These are phyloP conservation scores for Lactarius sanguifluus DNA, from an alignment of 768 basidiomycete genomes.

Conservation along the genomic window DNA sequence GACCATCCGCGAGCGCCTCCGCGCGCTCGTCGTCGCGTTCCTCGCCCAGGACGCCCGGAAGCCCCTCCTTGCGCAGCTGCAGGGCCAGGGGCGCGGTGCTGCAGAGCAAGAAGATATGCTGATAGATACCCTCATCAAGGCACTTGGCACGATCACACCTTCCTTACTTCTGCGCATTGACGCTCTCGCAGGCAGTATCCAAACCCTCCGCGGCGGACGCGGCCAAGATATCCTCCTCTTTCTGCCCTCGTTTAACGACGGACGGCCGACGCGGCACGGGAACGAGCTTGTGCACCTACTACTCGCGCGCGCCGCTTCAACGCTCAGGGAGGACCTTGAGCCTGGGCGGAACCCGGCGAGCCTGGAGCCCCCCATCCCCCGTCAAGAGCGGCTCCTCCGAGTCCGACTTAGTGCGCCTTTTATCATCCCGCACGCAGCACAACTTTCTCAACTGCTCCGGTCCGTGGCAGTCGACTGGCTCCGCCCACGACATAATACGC, in stretches of 20 bases:
- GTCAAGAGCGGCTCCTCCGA: background rate
- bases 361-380: constrained; percentile 32
- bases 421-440: background rate
- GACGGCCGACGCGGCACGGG: constrained; percentile 39
- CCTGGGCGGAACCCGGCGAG: constrained; percentile 35
- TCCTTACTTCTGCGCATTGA: background rate
- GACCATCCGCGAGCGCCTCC: constrained; percentile 55
- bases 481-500: constrained; percentile 14
- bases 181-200: constrained; percentile 46
- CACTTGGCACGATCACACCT: constrained; percentile 31
- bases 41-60: constrained; percentile 52
- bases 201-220: constrained; percentile 44
- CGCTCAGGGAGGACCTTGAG: constrained; percentile 37
- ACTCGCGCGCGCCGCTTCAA: constrained; percentile 38
- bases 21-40: constrained; percentile 60
- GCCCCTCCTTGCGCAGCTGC: constrained; percentile 47
- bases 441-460: no score
- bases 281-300: constrained; percentile 43
- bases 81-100: constrained; percentile 42
- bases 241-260: constrained; percentile 44
- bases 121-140: constrained; percentile 49
- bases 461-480: background rate
- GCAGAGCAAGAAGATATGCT: constrained; percentile 50
- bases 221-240: constrained; percentile 52
- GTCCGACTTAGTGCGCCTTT: background rate